A percentile compares a stretch with the other conserved stretches of the same genome.
Conservation (phyloP, 2,329 filamentous ascomycete genomes). For the Talaromyces atroroseus region DNA sequence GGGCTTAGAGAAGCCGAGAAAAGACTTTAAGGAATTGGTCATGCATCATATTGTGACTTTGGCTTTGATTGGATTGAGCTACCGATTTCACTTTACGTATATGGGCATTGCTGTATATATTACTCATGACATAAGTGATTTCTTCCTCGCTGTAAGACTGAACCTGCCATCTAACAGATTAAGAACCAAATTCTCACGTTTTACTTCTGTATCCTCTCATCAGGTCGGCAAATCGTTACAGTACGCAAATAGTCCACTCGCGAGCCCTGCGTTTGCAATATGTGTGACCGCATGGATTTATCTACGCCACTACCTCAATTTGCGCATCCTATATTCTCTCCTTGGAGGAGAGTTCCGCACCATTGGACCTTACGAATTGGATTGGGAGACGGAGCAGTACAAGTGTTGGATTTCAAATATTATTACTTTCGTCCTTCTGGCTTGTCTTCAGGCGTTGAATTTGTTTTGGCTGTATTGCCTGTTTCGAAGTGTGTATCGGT, state of each 20-base stretch:
- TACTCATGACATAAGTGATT: conserved; percentile 14
- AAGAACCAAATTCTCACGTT: background rate
- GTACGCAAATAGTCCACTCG: conserved; percentile 1
- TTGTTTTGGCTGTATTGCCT: conserved; percentile 13
- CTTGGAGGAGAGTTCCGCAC: conserved; percentile 10
- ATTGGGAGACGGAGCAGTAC: conserved; percentile 12
- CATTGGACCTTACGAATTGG: conserved; percentile 9
- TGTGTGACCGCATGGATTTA: conserved; percentile 5
- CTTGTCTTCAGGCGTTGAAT: conserved; percentile 8
- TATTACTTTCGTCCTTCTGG: conserved; percentile 8
- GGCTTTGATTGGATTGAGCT: conserved; percentile 12
- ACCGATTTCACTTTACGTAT: conserved; percentile 14
- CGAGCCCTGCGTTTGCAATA: background rate
- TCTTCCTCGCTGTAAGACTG: conserved; percentile 10
- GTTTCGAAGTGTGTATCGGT: conserved; percentile 6
- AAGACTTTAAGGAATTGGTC: conserved; percentile 10
- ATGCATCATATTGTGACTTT: conserved; percentile 11
- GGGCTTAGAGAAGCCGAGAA: conserved; percentile 11
- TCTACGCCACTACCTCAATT: conserved; percentile 10
- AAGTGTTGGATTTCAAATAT: conserved; percentile 14
- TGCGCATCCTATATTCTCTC: conserved; percentile 8
- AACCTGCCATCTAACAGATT: background rate
- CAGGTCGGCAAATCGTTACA: conserved; percentile 11
- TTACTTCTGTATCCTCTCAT: background rate
- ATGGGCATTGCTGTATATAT: conserved; percentile 11